Evolutionary conservation across 192 early-diverging fungal genomes (phyloP).

Genomic region (Gaertneriomyces sp.): DNA sequence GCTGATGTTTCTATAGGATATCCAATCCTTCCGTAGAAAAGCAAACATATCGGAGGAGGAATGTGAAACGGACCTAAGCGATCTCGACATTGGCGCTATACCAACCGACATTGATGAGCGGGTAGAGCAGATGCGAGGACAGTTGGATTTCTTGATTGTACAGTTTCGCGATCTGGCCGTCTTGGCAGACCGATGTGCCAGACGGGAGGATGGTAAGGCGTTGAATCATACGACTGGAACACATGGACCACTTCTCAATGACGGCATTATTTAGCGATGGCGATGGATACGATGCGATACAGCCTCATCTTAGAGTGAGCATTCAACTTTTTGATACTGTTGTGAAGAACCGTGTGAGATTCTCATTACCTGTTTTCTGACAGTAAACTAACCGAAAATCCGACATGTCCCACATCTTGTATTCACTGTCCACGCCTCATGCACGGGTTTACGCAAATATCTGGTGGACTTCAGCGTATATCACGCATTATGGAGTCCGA

Average conservation of each 20-base stretch:
- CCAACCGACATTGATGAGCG: slow-evolving; percentile 54
- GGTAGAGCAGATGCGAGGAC: slow-evolving; percentile 43
- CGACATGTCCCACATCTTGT: slow-evolving; percentile 2
- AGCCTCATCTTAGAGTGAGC: slow-evolving; percentile 55
- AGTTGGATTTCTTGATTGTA: slow-evolving; percentile 48
- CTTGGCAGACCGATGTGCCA: slow-evolving; percentile 60
- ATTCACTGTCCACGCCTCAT: slow-evolving; percentile 46
- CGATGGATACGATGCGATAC: slow-evolving; percentile 59
- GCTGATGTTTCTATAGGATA: slow-evolving; percentile 42
- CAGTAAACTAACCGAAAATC: slow-evolving; percentile 54
- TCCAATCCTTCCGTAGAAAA: slow-evolving; percentile 57
- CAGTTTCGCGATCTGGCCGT: slow-evolving; percentile 60
- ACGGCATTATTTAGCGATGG: slow-evolving; percentile 24
- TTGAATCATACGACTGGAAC: no score
- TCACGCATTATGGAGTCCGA: slow-evolving; percentile 43
- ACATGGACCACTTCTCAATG: no score
- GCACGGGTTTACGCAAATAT: slow-evolving; percentile 47
- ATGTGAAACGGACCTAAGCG: slow-evolving; percentile 43
- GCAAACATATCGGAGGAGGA: slow-evolving; percentile 49
- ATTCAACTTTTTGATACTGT: not conserved
- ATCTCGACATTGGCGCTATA: slow-evolving; percentile 41
- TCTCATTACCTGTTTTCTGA: slow-evolving; percentile 8
- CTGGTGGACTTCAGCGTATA: slow-evolving; percentile 44
- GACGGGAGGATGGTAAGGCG: slow-evolving; percentile 53
- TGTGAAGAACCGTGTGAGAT: not conserved